Percentiles rank a stretch among this genome's conserved stretches.
These are phyloP conservation scores for Peniophora sp. DNA, from an alignment of 1,284 basidiomycete species.

Conservation along the genomic window DNA sequence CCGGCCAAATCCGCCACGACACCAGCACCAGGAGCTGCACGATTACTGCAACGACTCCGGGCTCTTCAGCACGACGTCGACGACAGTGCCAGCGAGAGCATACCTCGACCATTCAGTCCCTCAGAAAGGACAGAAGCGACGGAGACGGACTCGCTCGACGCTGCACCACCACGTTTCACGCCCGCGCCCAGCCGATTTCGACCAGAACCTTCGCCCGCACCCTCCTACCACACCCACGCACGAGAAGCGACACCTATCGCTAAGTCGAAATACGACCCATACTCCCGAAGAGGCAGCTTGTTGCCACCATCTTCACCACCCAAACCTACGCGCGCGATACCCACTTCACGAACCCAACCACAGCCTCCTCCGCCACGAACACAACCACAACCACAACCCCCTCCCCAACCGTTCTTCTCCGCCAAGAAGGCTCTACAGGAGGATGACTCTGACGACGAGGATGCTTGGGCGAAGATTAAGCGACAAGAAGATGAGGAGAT, in stretches of 20 bases:
- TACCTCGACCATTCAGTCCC: conserved; percentile 6
- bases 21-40: conserved; percentile 8
- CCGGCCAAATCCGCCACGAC: conserved; percentile 4
- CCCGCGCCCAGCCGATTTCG: neutral
- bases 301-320: conserved; percentile 17
- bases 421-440: neutral
- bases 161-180: conserved; percentile 1
- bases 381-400: neutral
- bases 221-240: neutral
- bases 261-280: too few species aligned
- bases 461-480: conserved; percentile 69
- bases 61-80: conserved; percentile 7
- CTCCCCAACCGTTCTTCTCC: neutral
- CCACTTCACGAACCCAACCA: conserved; percentile 12
- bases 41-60: conserved; percentile 10
- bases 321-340: conserved; percentile 8
- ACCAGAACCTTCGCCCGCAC: neutral
- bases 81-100: conserved; percentile 2
- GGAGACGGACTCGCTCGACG: conserved; percentile 16
- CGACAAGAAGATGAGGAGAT: conserved; percentile 60
- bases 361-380: conserved; percentile 15
- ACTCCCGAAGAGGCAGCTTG: conserved; percentile 8
- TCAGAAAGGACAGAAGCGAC: conserved; percentile 8
- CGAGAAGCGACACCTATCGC: too few species aligned
- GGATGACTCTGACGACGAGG: conserved; percentile 35